Percentiles rank a stretch among this genome's conserved stretches.
Conservation (phyloP, 306 rosid genomes). For the Arachis stenosperma region DNA sequence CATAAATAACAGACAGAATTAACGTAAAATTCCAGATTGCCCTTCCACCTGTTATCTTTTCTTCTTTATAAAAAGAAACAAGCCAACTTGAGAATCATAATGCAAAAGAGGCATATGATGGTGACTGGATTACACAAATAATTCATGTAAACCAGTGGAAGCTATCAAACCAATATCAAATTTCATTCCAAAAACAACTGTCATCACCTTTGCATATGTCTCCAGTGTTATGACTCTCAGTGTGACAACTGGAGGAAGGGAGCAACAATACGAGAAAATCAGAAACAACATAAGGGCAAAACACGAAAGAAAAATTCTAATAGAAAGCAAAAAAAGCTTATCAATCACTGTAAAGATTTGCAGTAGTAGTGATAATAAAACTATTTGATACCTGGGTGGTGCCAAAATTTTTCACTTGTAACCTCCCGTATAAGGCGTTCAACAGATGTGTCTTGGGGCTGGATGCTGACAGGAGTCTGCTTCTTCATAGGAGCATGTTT, state of each 20-base stretch:
- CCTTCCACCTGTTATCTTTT: slow-evolving; percentile 49
- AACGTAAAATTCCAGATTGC: slow-evolving; percentile 38
- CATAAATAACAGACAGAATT: slow-evolving; percentile 33
- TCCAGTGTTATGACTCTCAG: slow-evolving; percentile 73
- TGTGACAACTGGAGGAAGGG: slow-evolving; percentile 71
- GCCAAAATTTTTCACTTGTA: slow-evolving; percentile 97
- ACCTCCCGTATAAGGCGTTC: slow-evolving; percentile 99
- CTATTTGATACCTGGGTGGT: slow-evolving; percentile 78
- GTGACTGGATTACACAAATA: slow-evolving; percentile 62
- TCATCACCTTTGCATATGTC: slow-evolving; percentile 74
- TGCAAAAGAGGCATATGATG: slow-evolving; percentile 58
- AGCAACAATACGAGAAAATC: slow-evolving; percentile 61
- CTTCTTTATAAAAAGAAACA: slow-evolving; percentile 43
- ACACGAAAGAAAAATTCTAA: slow-evolving; percentile 31
- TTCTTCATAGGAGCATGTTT: slow-evolving; percentile 75
- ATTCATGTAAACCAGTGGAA: slow-evolving; percentile 58
- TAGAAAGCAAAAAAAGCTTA: slow-evolving; percentile 18
- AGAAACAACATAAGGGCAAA: slow-evolving; percentile 43
- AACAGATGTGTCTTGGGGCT: slow-evolving; percentile 85
- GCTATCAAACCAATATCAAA: slow-evolving; percentile 52
- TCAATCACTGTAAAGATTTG: slow-evolving; percentile 26
- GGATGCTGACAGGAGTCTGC: slow-evolving; percentile 59
- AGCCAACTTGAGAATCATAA: slow-evolving; percentile 63
- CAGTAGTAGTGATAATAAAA: slow-evolving; percentile 5
- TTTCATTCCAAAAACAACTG: slow-evolving; percentile 68